phyloP scores from a whole-genome alignment of 768 basidiomycete species.

The Macrocybe gigantea region DNA sequence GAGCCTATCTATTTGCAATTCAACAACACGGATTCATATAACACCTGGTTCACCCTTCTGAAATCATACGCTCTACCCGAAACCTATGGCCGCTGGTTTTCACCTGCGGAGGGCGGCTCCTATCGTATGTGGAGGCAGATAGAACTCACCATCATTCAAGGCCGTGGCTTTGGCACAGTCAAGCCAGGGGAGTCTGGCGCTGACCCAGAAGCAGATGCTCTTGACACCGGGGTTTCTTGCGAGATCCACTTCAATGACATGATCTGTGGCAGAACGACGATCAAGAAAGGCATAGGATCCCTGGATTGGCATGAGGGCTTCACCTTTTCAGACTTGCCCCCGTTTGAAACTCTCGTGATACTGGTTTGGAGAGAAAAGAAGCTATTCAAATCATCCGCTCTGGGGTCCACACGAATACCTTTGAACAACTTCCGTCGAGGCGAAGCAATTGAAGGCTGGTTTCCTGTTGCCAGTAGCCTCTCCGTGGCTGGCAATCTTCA shows the following conservation, averaged over 20 bases:
- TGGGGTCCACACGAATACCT: conserved; percentile 62
- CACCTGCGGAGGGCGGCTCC: conserved; percentile 59
- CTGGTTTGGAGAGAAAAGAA: conserved; percentile 68
- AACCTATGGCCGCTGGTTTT: conserved; percentile 59
- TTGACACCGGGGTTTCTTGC: conserved; percentile 71
- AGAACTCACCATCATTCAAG: conserved; percentile 67
- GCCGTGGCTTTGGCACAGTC: conserved; percentile 60
- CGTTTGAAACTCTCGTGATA: conserved; percentile 67
- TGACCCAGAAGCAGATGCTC: conserved; percentile 38
- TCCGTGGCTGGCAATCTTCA: conserved; percentile 46
- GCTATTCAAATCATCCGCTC: conserved; percentile 41
- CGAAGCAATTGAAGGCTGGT: conserved; percentile 80
- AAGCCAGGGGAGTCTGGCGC: conserved; percentile 28
- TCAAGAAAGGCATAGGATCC: conserved; percentile 58
- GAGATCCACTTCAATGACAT: conserved; percentile 69
- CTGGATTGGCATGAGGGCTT: conserved; percentile 86
- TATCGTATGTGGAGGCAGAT: conserved; percentile 88
- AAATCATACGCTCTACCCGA: conserved; percentile 79
- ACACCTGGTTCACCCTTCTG: conserved; percentile 76
- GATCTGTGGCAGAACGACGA: conserved; percentile 68
- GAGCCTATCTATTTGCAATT: conserved; percentile 79
- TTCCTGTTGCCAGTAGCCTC: conserved; percentile 57
- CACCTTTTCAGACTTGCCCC: conserved; percentile 67
- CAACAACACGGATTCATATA: conserved; percentile 51
- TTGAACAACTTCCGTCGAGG: conserved; percentile 69